A percentile compares a stretch with the other conserved stretches of the same genome.
These are phyloP conservation scores for Ustilago hordei DNA, from an alignment of 1,284 basidiomycete species.

Conservation along the genomic window DNA sequence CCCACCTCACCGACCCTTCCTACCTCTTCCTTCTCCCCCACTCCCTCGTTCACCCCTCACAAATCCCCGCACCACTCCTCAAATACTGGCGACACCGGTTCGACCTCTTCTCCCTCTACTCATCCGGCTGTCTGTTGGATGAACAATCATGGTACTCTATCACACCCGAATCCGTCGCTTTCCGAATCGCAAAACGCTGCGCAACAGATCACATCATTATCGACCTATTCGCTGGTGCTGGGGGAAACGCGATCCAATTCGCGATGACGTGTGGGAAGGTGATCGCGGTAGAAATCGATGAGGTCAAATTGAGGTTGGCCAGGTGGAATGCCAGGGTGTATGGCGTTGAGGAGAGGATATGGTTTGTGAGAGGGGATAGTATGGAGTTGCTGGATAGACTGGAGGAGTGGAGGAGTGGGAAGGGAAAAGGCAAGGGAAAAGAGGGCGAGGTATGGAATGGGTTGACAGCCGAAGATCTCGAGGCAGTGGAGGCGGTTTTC, in stretches of 20 bases:
- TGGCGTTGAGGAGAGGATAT: conserved; percentile 91
- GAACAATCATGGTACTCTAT: conserved; percentile 96
- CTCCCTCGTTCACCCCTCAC: conserved; percentile 32
- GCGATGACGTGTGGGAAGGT: conserved; percentile 92
- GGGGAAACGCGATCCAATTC: conserved; percentile 96
- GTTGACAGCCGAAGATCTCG: conserved; percentile 18
- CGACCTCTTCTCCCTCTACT: conserved; percentile 61
- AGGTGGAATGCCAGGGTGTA: conserved; percentile 89
- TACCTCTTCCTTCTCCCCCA: conserved; percentile 23
- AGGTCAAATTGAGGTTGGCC: conserved; percentile 84
- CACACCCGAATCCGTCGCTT: conserved; percentile 90
- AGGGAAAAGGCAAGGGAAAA: conserved; percentile 38
- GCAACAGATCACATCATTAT: conserved; percentile 72
- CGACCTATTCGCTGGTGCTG: conserved; percentile 97
- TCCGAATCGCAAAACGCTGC: conserved; percentile 91
- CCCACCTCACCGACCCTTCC: background rate
- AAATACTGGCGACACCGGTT: conserved; percentile 59
- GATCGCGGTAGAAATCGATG: conserved; percentile 90
- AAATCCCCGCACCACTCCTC: conserved; percentile 10
- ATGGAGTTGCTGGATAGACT: conserved; percentile 76
- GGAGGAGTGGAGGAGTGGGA: background rate
- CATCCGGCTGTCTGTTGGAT: conserved; percentile 73
- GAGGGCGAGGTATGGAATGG: conserved; percentile 31
- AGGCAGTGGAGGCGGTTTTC: conserved; percentile 40
- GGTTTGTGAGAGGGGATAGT: conserved; percentile 91